phyloP scores from a whole-genome alignment of 768 basidiomycete species.

The Termitomyces heimii region DNA sequence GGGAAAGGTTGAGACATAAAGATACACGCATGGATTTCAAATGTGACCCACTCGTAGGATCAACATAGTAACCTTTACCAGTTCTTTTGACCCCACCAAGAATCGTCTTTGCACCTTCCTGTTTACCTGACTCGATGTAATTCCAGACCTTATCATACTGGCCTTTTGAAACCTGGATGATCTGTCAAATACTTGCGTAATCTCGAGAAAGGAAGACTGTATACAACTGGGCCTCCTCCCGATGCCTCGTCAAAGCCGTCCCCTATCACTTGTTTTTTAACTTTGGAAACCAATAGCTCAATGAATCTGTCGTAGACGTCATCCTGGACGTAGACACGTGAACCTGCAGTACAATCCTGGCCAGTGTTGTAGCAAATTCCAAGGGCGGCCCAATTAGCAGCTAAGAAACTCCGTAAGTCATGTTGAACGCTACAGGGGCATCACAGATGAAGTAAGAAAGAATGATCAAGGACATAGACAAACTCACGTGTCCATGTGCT shows the following conservation, averaged over 20 bases:
- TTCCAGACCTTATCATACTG: slow-evolving; percentile 85
- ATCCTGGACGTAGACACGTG: slow-evolving; percentile 85
- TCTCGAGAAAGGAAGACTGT: slow-evolving; percentile 7
- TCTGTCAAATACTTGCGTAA: not conserved
- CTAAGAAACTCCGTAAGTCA: slow-evolving; percentile 25
- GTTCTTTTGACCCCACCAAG: slow-evolving; percentile 78
- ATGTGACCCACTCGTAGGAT: slow-evolving; percentile 71
- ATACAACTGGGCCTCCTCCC: slow-evolving; percentile 81
- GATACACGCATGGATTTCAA: not conserved
- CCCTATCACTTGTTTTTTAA: slow-evolving; percentile 66
- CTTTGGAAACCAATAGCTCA: slow-evolving; percentile 54
- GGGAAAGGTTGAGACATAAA: not conserved
- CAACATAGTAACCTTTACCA: slow-evolving; percentile 81
- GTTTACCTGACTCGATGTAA: slow-evolving; percentile 84
- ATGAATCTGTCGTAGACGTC: slow-evolving; percentile 84
- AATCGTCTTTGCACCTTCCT: slow-evolving; percentile 72
- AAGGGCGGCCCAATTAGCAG: slow-evolving; percentile 80
- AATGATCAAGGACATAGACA: not conserved
- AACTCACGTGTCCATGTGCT: not conserved
- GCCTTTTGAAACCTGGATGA: slow-evolving; percentile 61
- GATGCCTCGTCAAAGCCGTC: slow-evolving; percentile 74
- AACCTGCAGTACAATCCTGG: slow-evolving; percentile 94
- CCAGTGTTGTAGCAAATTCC: slow-evolving; percentile 87
- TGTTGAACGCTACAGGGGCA: not conserved
- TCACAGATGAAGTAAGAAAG: not conserved